phyloP scores from a whole-genome alignment of 73 alveolate species.

The Paramecium pentaurelia region DNA sequence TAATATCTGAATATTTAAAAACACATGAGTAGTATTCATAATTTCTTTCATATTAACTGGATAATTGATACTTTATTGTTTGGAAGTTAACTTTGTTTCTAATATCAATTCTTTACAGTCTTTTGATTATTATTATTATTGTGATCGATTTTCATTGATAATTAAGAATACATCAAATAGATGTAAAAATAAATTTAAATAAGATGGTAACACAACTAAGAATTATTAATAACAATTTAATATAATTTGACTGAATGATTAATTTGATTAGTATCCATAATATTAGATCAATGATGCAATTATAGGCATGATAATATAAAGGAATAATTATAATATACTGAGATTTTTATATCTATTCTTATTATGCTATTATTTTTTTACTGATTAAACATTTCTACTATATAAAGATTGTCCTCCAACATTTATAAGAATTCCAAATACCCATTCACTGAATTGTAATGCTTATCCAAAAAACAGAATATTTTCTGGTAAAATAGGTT shows the following conservation, averaged over 20 bases:
- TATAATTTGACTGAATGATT: not conserved
- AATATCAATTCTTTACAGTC: not conserved
- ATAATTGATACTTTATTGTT: not conserved
- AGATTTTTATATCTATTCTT: not conserved
- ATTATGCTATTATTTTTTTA: not conserved
- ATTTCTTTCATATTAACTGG: not conserved
- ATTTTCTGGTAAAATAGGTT: not conserved
- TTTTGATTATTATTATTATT: not conserved
- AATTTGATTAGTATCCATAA: not conserved
- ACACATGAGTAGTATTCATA: slow-evolving; percentile 28
- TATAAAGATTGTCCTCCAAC: not conserved
- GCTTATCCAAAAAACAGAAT: slow-evolving; percentile 15
- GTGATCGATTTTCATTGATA: not conserved
- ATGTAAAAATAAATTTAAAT: not conserved
- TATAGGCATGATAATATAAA: slow-evolving; percentile 2
- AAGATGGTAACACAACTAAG: not conserved
- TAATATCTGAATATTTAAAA: not conserved
- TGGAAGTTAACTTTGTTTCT: not conserved
- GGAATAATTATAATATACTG: not conserved
- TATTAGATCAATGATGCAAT: not conserved
- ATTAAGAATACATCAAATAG: not conserved
- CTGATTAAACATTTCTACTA: not conserved
- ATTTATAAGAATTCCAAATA: not conserved
- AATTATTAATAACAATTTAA: not conserved
- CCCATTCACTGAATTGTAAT: slow-evolving; percentile 2